These are phyloP conservation scores for Escovopsis sp. DNA, from an alignment of 2,329 filamentous ascomycete species.

Conservation along the genomic window DNA sequence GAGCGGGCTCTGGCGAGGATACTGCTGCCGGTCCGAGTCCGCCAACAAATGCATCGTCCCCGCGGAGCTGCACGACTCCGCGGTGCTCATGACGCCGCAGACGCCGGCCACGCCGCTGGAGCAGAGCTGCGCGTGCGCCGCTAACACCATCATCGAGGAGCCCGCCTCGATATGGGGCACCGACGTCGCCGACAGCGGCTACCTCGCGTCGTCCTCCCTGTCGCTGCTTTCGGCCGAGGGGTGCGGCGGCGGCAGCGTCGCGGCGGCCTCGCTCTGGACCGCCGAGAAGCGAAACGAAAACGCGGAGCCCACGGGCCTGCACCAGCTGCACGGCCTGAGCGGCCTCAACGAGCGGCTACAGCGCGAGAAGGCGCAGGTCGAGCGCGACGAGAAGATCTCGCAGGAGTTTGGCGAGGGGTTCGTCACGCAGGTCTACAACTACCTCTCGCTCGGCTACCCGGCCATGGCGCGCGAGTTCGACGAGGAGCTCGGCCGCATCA, in stretches of 20 bases:
- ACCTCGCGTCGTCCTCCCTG: no score
- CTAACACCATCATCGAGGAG: constrained; percentile 28
- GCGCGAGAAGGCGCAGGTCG: constrained; percentile 29
- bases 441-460: constrained; percentile 84
- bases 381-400: constrained; percentile 37
- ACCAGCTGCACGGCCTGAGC: constrained; percentile 36
- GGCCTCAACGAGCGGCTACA: constrained; percentile 36
- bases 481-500: constrained; percentile 71
- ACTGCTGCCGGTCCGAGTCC: constrained; percentile 36
- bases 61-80: constrained; percentile 29
- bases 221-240: not conserved
- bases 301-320: constrained; percentile 27
- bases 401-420: constrained; percentile 70
- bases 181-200: no score
- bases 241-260: constrained; percentile 5
- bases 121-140: constrained; percentile 21
- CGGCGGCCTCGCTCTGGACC: constrained; percentile 5
- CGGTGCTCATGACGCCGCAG: constrained; percentile 36
- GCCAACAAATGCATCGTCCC: constrained; percentile 24
- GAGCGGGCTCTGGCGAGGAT: constrained; percentile 64
- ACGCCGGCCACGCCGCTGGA: constrained; percentile 27
- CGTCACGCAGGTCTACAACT: constrained; percentile 94
- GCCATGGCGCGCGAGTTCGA: constrained; percentile 73
- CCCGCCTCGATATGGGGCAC: constrained; percentile 15
- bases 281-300: constrained; percentile 14